Evolutionary conservation across 2,329 filamentous ascomycete species (phyloP), one percentile per base, ranked within the genome.

Genomic region (Fusarium temperatum): DNA sequence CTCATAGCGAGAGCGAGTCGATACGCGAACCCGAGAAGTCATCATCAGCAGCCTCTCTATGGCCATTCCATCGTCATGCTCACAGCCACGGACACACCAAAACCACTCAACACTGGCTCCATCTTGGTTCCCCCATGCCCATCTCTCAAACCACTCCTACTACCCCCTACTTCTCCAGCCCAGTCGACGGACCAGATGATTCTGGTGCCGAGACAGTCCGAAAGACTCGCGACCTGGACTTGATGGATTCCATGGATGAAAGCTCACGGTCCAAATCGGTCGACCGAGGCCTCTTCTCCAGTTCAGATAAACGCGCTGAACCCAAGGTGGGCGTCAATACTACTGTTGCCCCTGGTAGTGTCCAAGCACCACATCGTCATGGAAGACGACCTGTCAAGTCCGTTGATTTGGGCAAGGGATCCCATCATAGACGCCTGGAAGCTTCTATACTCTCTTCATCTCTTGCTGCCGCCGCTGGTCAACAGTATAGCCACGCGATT

Each of bases 311-410:
- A 73, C 91, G 92, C 68, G 88, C 88, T 6, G 87, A 87, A 45
- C 86, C 93, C 3, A 90, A 89, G 72, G 86, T 94, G 6, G 89
- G 89, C 8, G 77, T 94, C 32, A 93, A 88, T 79, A 89, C 87
- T 8, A 86, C 90, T 3, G 83, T 88, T 28, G 92, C 88, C 3
- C 87, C 91, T 8, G 93, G 92, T 65, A 90, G 79, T 80, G 86
- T 86, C 74, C 90, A 85, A 77, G 70, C 75, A 53, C 88, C 79
- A 12, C 68, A 65, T 73, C 87, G 75, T 67, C 85, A 79, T 74
- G 86, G 81, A 14, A 85, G 81, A 14, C 85, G 86, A 17, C 84
- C 87, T 22, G 83, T 87, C 54, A 82, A 84, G 38, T 87, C 87
- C 0, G 79, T 84, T 11, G 85, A 87, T 39, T 68, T 84, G 8